These are phyloP conservation scores for Mariannaea elegans DNA, from an alignment of 2,329 filamentous ascomycete genomes.

Conservation along the genomic window DNA sequence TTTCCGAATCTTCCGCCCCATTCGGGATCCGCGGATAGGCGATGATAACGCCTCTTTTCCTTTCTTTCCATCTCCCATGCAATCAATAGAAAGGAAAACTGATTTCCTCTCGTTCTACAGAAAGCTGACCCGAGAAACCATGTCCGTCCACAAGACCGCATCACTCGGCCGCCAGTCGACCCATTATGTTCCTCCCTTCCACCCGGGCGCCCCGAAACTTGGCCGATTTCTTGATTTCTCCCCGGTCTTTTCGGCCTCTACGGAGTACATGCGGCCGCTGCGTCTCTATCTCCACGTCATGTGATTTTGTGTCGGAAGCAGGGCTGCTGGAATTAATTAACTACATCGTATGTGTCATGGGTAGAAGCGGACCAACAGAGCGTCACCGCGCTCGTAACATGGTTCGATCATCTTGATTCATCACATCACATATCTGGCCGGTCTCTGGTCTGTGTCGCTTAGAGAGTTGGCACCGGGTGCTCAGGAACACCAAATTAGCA, in stretches of 20 bases:
- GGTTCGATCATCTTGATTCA: constrained; percentile 1
- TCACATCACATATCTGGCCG: background rate
- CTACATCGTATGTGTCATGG: no score
- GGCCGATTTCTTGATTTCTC: no score
- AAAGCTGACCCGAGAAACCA: background rate
- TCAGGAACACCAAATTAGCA: no score
- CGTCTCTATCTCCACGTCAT: no score
- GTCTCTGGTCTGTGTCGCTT: background rate
- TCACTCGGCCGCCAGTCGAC: background rate
- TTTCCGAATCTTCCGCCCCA: background rate
- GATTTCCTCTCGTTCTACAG: no score
- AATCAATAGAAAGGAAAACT: background rate
- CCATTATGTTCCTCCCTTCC: background rate
- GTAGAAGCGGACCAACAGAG: no score
- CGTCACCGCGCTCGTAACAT: background rate
- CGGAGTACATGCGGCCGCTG: no score
- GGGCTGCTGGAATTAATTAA: no score
- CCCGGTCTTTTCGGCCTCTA: no score
- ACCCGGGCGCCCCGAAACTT: background rate
- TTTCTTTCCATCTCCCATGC: no score
- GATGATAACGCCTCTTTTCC: background rate
- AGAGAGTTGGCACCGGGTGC: background rate
- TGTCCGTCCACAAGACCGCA: background rate
- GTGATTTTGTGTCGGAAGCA: no score
- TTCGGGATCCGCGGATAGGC: constrained; percentile 8